These are phyloP conservation scores for Penicillium dipodomyicola DNA, from an alignment of 495 filamentous ascomycete species.

Conservation along the genomic window DNA sequence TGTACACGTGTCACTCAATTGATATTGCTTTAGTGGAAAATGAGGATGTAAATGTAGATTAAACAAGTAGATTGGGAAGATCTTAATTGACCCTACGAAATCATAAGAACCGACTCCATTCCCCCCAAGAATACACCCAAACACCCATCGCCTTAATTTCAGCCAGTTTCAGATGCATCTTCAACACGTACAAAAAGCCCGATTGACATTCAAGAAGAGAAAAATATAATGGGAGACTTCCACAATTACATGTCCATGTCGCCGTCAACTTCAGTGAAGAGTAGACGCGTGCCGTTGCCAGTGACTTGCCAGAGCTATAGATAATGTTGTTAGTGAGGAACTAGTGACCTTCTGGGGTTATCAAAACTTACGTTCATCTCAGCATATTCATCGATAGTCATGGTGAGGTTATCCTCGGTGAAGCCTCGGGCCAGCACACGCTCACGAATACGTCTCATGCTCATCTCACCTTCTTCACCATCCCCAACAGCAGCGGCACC, in stretches of 20 bases:
- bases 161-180: slow-evolving; percentile 29
- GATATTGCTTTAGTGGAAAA: background rate
- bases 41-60: background rate
- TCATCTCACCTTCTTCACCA: slow-evolving; percentile 72
- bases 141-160: slow-evolving; percentile 26
- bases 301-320: slow-evolving; percentile 90
- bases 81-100: slow-evolving; percentile 21
- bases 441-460: slow-evolving; percentile 81
- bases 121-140: slow-evolving; percentile 21
- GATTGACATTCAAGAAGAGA: slow-evolving; percentile 15
- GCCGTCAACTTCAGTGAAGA: slow-evolving; percentile 69
- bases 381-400: slow-evolving; percentile 86
- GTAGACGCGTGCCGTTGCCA: slow-evolving; percentile 76
- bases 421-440: slow-evolving; percentile 94
- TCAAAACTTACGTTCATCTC: slow-evolving; percentile 72
- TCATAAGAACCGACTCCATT: slow-evolving; percentile 18
- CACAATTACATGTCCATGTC: slow-evolving; percentile 51
- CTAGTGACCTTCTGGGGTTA: slow-evolving; percentile 1
- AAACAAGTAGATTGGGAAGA: slow-evolving; percentile 18
- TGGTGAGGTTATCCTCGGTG: slow-evolving; percentile 85
- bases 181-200: slow-evolving; percentile 17
- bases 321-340: slow-evolving; percentile 20
- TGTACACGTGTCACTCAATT: background rate
- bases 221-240: background rate
- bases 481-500: slow-evolving; percentile 74